These are phyloP conservation scores for Neonectria magnoliae DNA, from an alignment of 2,329 filamentous ascomycete genomes.

Conservation along the genomic window DNA sequence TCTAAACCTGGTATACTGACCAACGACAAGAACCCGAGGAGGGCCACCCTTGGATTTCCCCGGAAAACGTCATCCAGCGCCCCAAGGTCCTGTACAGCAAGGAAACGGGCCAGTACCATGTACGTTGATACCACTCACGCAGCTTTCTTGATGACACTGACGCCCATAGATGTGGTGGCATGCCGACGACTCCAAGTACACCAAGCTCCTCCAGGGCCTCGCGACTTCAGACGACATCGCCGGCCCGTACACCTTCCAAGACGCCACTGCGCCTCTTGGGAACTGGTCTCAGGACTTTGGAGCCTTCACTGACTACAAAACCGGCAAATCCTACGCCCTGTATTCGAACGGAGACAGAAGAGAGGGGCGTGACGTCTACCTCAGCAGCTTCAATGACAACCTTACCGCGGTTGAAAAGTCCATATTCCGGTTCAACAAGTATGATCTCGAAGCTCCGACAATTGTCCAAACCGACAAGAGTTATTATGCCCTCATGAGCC, in stretches of 20 bases:
- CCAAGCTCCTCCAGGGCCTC: constrained; percentile 65
- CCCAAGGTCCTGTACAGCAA: constrained; percentile 71
- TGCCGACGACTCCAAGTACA: constrained; percentile 67
- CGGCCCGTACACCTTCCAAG: constrained; percentile 64
- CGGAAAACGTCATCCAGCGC: constrained; percentile 67
- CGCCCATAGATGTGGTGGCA: constrained; percentile 66
- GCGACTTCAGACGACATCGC: constrained; percentile 62
- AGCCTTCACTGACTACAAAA: constrained; percentile 68
- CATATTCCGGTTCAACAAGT: constrained; percentile 66
- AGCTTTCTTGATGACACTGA: neutral
- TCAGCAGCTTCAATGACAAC: constrained; percentile 63
- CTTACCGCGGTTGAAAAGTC: constrained; percentile 62
- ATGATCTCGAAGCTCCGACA: constrained; percentile 68
- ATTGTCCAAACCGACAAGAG: constrained; percentile 69
- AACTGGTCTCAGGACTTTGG: constrained; percentile 73
- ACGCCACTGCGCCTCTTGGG: constrained; percentile 64
- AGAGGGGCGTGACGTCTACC: constrained; percentile 66
- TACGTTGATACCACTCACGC: constrained; percentile 40
- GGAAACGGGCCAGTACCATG: constrained; percentile 64
- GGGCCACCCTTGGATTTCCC: constrained; percentile 64
- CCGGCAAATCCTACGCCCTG: constrained; percentile 64
- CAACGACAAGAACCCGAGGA: constrained; percentile 56
- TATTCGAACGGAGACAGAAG: constrained; percentile 68
- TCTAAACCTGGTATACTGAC: neutral
- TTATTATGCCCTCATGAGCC: constrained; percentile 70